Base-by-base conservation (phyloP, 495 filamentous ascomycete genomes). In the Rusavskia elegans region DNA sequence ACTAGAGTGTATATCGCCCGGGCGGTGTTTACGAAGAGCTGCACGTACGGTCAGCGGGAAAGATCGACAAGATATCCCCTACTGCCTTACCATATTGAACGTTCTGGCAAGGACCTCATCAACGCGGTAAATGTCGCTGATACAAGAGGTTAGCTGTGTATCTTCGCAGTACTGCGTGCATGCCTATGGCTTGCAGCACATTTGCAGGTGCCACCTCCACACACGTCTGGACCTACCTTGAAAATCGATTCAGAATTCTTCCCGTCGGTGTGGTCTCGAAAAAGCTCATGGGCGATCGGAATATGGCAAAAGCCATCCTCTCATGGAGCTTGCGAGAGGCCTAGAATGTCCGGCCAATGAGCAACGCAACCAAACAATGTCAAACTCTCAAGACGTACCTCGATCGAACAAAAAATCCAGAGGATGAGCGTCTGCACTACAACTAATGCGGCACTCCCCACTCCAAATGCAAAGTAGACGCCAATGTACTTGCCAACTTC, bases 351-450 rank as follows among this genome's bases (percentile, higher is more conserved):
- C n/a, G 19, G 19, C 55, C 48, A 55, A 59, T 57, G 36, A 59
- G 56, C 45, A 56, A 45, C 39, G 37, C 52, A 56, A 50, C 27
- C 29, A 32, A 21, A 37, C 23, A 39, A 48, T 48, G 30, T n/a
- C 23, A 49, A 50, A 37, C 23, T 48, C 42, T 27, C 51, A 17
- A 49, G 50, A 64, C 80, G 54, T 71, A 84, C 83, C 76, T 97
- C 89, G 55, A 99, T 96, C 2, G 93, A 95, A 68, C 93, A 99
- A 70, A 96, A 96, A 56, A 99, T 95, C 90, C 90, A 97, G 19
- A 99, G 71, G 53, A 99, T 89, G 52, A 99, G 70, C 27, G 90
- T 95, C 68, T 99, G 93, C 36, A 92, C 59, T 40, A 96, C 87
- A 19, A 90, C 88, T 56, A 99, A 71, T 30, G 75, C 75, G 25